phyloP scores from a whole-genome alignment of 768 basidiomycete species.

The Lyophyllum shimeji region DNA sequence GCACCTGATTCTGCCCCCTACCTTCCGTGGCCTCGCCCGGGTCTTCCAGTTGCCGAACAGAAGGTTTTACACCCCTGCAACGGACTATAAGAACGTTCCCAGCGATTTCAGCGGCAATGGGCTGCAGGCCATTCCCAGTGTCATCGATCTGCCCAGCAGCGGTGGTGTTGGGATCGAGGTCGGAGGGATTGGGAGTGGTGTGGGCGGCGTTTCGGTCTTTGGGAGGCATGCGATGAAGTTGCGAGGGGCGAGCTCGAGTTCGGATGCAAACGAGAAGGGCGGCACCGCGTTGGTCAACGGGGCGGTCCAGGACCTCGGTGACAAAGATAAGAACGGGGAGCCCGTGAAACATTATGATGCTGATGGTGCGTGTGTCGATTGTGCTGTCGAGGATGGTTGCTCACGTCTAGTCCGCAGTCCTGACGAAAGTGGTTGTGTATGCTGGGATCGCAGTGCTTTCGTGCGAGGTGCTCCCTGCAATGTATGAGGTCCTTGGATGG shows the following conservation, averaged over 20 bases:
- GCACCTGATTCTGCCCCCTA: conserved; percentile 76
- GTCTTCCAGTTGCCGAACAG: conserved; percentile 76
- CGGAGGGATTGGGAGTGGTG: conserved; percentile 41
- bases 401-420: conserved; percentile 43
- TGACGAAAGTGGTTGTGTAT: conserved; percentile 91
- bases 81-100: conserved; percentile 77
- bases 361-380: conserved; percentile 55
- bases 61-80: conserved; percentile 88
- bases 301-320: conserved; percentile 5
- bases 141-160: conserved; percentile 72
- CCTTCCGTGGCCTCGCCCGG: conserved; percentile 74
- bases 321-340: conserved; percentile 31
- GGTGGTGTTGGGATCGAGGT: conserved; percentile 44
- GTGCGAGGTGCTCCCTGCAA: conserved; percentile 57
- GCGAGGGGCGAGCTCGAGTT: conserved; percentile 31
- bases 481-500: conserved; percentile 71
- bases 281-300: background rate
- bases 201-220: conserved; percentile 16
- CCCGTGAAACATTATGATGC: conserved; percentile 78
- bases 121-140: conserved; percentile 76
- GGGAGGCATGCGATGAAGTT: conserved; percentile 66
- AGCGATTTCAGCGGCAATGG: conserved; percentile 49
- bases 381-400: background rate
- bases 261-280: conserved; percentile 17
- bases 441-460: conserved; percentile 79